phyloP scores from a whole-genome alignment of 768 basidiomycete genomes.

The Macrocybe gigantea region DNA sequence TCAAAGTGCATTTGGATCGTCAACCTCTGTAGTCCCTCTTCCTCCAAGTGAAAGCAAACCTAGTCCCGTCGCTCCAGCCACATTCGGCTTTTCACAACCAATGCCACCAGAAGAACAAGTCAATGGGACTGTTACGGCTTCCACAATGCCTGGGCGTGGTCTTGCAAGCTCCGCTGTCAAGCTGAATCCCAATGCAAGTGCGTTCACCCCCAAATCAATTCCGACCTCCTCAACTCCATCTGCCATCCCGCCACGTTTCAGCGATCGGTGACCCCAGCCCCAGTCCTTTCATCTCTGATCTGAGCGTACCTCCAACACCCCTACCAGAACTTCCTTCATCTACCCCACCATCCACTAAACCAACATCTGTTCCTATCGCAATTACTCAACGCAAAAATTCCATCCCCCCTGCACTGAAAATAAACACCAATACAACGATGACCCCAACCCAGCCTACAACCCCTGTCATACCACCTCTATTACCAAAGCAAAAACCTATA shows the following conservation, averaged over 20 bases:
- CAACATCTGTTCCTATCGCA: slow-evolving; percentile 1
- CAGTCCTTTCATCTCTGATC: slow-evolving; percentile 6
- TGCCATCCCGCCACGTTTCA: slow-evolving; percentile 1
- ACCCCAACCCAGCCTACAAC: slow-evolving; percentile 6
- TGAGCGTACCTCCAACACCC: slow-evolving; percentile 7
- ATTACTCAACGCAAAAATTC: slow-evolving; percentile 11
- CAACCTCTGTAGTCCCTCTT: too few relatives aligned
- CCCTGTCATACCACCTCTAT: slow-evolving; percentile 31
- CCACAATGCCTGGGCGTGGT: too few relatives aligned
- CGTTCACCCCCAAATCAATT: slow-evolving; percentile 15
- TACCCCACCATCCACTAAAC: background rate
- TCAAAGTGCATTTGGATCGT: too few relatives aligned
- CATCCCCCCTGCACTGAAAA: slow-evolving; percentile 15
- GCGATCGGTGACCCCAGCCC: slow-evolving; percentile 11
- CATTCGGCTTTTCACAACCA: too few relatives aligned
- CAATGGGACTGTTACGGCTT: too few relatives aligned
- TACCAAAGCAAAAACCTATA: slow-evolving; percentile 33
- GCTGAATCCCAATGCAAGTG: slow-evolving; percentile 15
- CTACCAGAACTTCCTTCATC: slow-evolving; percentile 10
- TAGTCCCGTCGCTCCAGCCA: too few relatives aligned
- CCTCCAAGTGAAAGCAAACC: too few relatives aligned
- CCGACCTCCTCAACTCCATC: slow-evolving; percentile 3
- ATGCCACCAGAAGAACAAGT: too few relatives aligned
- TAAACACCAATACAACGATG: slow-evolving; percentile 15
- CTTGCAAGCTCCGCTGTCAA: too few relatives aligned